Evolutionary conservation across 1,284 basidiomycete species (phyloP), one percentile per base, ranked within the genome.

Genomic region (Neonothopanus nambi): DNA sequence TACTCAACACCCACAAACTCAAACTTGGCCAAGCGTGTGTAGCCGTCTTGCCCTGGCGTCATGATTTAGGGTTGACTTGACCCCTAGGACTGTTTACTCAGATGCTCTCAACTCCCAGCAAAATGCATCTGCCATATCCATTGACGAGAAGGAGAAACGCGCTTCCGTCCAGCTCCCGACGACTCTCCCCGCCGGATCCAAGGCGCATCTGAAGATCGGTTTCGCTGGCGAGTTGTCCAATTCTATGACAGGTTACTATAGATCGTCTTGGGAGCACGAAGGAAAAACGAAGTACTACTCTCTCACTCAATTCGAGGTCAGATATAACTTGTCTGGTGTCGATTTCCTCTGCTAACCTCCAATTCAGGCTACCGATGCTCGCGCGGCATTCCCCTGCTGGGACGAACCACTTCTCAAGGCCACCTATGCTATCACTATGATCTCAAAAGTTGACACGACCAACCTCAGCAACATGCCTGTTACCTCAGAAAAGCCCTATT

Each of bases 361-460:
- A n/a, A n/a, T 51, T 1, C 73, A 98, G 85, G 87, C 95, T 17
- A 97, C 93, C 23, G 85, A 87, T 54, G 94, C 94, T 4, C 79
- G 95, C 55, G 78, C 84, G 48, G 87, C 88, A 9, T 91, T 93
- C 70, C 92, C 92, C 24, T 89, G 83, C 70, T 98, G 92, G 91
- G 96, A 98, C 68, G 95, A 98, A 69, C 96, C 96, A 21, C 79
- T 85, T 20, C 79, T 97, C 65, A 98, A 98, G 71, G 90, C 95
- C 5, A 94, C 87, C 2, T 97, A 91, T 70, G 67, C 78, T 54
- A 76, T 98, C 62, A 89, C 88, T 13, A 79, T 98, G 78, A 83
- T 99, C 61, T 93, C 93, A 30, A 86, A 87, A 57, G 76, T 74
- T n/a, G 78, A 84, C 63, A 90, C 88, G 0, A 83, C 87, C 63